phyloP scores from a whole-genome alignment of 2,329 filamentous ascomycete species.

The Trichoderma gracile region DNA sequence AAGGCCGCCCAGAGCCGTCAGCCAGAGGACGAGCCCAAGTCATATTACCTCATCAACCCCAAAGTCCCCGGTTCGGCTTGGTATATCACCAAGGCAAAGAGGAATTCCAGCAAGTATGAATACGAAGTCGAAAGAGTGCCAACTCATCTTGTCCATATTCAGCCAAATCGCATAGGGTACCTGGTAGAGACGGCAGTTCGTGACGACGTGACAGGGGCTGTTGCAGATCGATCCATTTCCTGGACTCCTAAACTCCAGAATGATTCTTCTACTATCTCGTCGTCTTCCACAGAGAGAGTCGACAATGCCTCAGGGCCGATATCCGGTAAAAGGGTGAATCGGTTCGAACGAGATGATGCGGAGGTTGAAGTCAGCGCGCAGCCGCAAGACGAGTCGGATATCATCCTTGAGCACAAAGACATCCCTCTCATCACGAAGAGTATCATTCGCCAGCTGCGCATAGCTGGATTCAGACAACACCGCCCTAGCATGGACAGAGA shows the following conservation, averaged over 20 bases:
- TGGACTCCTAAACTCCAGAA: not conserved
- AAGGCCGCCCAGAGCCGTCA: slow-evolving; percentile 1
- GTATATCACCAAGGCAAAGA: slow-evolving; percentile 23
- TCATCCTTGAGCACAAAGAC: slow-evolving; percentile 5
- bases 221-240: not conserved
- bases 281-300: not conserved
- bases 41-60: slow-evolving; percentile 27
- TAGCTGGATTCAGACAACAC: not conserved
- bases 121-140: slow-evolving; percentile 27
- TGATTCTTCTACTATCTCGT: not conserved
- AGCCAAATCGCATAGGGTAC: slow-evolving; percentile 22
- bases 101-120: not conserved
- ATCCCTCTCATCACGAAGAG: slow-evolving; percentile 12
- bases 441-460: not conserved
- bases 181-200: slow-evolving; percentile 20
- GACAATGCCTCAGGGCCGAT: not conserved
- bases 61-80: slow-evolving; percentile 16
- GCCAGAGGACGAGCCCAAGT: not conserved
- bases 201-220: slow-evolving; percentile 11
- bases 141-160: slow-evolving; percentile 18
- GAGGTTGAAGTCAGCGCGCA: not conserved
- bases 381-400: not conserved
- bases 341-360: not conserved
- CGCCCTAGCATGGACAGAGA: not conserved
- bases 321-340: slow-evolving; percentile 7